Conservation (phyloP, 129 eudicot genomes). For the Ambrosia trifida region DNA sequence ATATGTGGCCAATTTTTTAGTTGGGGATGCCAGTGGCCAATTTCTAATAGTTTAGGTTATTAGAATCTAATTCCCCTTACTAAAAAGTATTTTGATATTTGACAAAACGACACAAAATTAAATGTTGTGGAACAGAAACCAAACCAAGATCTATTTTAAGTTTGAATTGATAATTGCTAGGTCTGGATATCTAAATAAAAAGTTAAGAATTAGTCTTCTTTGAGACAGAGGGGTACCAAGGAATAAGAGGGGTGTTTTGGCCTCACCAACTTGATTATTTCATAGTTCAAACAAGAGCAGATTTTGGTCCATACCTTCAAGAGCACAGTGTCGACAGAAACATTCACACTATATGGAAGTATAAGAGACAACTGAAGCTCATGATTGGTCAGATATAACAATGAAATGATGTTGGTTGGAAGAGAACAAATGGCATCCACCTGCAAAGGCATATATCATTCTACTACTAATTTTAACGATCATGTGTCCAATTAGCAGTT, state of each 20-base stretch:
- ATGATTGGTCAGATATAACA: conserved; percentile 32
- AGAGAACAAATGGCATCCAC: conserved; percentile 43
- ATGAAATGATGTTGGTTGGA: conserved; percentile 25
- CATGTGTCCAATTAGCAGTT: neutral
- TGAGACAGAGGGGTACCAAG: neutral
- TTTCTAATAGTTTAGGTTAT: too few species aligned
- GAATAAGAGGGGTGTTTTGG: conserved; percentile 19
- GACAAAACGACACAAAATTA: neutral
- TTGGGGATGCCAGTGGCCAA: too few species aligned
- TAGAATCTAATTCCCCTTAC: too few species aligned
- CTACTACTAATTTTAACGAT: neutral
- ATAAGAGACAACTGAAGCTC: conserved; percentile 48
- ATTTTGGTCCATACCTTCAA: conserved; percentile 38
- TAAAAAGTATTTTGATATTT: neutral
- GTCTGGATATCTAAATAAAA: conserved; percentile 11
- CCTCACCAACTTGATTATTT: neutral
- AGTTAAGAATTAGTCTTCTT: neutral
- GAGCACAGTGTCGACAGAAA: conserved; percentile 33
- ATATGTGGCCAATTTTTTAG: too few species aligned
- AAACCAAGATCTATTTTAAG: neutral
- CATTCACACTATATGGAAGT: conserved; percentile 34
- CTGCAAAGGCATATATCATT: conserved; percentile 26
- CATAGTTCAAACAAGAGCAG: conserved; percentile 3
- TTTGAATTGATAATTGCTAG: neutral
- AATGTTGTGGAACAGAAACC: neutral